These are phyloP conservation scores for Porcisia hertigi DNA, from an alignment of 208 protist genomes.

Conservation along the genomic window DNA sequence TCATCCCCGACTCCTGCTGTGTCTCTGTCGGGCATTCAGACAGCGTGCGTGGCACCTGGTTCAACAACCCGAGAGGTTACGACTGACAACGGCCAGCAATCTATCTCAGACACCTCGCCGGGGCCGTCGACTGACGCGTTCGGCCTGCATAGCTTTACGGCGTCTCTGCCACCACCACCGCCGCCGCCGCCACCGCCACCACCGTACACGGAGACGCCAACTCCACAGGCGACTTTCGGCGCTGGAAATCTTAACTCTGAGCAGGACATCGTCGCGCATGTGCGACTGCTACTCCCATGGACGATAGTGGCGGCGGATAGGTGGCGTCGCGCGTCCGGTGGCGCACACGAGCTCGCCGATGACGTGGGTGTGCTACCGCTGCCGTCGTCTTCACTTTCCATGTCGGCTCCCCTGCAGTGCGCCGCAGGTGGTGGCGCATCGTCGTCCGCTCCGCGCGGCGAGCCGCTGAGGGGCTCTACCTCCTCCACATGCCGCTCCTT, in stretches of 20 bases:
- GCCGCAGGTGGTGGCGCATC: background rate
- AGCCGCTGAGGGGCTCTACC: background rate
- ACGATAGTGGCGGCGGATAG: slow-evolving; percentile 6
- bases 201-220: slow-evolving; percentile 13
- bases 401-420: background rate
- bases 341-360: background rate
- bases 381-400: background rate
- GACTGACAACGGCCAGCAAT: background rate
- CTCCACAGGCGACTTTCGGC: slow-evolving; percentile 2
- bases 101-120: background rate
- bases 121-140: background rate
- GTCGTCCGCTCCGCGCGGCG: background rate
- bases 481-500: background rate
- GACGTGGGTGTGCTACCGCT: background rate
- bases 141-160: background rate
- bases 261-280: slow-evolving; percentile 18
- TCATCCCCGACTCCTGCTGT: background rate
- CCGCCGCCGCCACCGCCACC: slow-evolving; percentile 20
- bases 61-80: background rate
- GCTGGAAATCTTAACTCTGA: slow-evolving; percentile 16
- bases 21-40: background rate
- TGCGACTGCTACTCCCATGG: slow-evolving; percentile 24
- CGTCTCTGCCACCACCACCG: slow-evolving; percentile 1
- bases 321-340: background rate
- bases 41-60: background rate